Percentiles rank a stretch among this genome's conserved stretches.
phyloP scores from a whole-genome alignment of 495 filamentous ascomycete genomes.

The Bombardia bombarda region DNA sequence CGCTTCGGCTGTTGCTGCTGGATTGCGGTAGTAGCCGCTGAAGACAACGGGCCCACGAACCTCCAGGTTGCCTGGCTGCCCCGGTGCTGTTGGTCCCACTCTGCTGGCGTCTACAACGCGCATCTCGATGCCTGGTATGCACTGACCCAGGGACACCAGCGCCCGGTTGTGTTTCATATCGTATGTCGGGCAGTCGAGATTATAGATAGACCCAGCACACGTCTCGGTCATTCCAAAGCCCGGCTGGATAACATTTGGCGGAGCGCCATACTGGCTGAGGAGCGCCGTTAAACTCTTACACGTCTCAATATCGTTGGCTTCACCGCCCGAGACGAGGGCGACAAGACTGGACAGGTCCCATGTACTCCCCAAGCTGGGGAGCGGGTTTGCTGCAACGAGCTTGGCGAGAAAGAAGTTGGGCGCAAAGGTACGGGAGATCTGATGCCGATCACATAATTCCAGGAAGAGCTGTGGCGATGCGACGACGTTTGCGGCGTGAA shows the following conservation, averaged over 20 bases:
- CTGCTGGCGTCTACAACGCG: slow-evolving; percentile 24
- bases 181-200: slow-evolving; percentile 17
- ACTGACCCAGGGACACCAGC: slow-evolving; percentile 30
- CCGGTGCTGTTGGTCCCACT: slow-evolving; percentile 6
- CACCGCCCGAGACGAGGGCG: background rate
- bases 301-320: background rate
- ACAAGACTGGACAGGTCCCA: background rate
- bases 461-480: background rate
- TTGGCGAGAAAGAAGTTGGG: background rate
- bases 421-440: background rate
- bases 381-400: slow-evolving; percentile 1
- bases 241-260: background rate
- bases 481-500: slow-evolving; percentile 11
- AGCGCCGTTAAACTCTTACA: background rate
- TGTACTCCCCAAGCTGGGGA: too few species aligned
- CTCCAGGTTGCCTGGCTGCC: slow-evolving; percentile 9
- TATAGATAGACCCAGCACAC: slow-evolving; percentile 37
- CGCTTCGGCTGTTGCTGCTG: slow-evolving; percentile 39
- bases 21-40: slow-evolving; percentile 51
- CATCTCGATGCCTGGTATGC: slow-evolving; percentile 33
- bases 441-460: background rate
- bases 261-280: slow-evolving; percentile 4
- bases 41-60: slow-evolving; percentile 40
- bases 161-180: slow-evolving; percentile 20
- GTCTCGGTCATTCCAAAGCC: slow-evolving; percentile 49